Evolutionary conservation across 2,329 filamentous ascomycete genomes (phyloP), one percentile per base, ranked within the genome.

Genomic region (Aureobasidium sp.): DNA sequence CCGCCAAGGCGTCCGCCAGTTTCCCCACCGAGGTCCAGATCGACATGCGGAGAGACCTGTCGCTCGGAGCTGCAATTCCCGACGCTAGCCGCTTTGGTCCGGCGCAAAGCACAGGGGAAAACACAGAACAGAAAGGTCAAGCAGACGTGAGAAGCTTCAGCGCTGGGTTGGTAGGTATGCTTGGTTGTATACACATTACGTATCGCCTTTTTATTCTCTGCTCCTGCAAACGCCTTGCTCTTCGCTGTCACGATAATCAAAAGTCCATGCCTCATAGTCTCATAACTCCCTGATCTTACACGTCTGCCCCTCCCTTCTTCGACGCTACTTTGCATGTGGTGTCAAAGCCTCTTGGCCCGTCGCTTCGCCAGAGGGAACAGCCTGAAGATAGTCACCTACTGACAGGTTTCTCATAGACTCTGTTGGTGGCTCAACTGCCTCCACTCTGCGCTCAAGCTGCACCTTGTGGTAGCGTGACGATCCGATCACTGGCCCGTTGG

Each of bases 401-500:
- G 54, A 59, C 42, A 48, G 8, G 24, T 59, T n/a, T 14, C 14
- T 47, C 50, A 61, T 49, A 15, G 48, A 53, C 42, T 56, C 60
- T 40, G 39, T 39, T 14, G 59, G 48, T 27, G 48, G 37, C 33
- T 47, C 42, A 8, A 40, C n/a, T 3, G 37, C 39, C 24, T 40
- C 2, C 11, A 42, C 22, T 35, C 44, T 49, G 7, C 57, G 54
- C 29, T 56, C 29, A 17, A 53, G 40, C 33, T 61, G 49, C 42
- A 53, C 60, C 22, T 50, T 49, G 42, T 54, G 49, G 19, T 24
- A 37, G 22, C 50, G 66, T 15, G 67, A 68, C 8, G 65, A 60
- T 6, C 67, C 68, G 44, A 64, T 56, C 15, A 68, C 59, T 12
- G 63, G 62, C 5, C 67, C 66, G 14, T 57, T 58, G 19, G 66